Evolutionary conservation across 768 basidiomycete genomes (phyloP), one percentile per base, ranked within the genome.

Genomic region (Artomyces pyxidatus): DNA sequence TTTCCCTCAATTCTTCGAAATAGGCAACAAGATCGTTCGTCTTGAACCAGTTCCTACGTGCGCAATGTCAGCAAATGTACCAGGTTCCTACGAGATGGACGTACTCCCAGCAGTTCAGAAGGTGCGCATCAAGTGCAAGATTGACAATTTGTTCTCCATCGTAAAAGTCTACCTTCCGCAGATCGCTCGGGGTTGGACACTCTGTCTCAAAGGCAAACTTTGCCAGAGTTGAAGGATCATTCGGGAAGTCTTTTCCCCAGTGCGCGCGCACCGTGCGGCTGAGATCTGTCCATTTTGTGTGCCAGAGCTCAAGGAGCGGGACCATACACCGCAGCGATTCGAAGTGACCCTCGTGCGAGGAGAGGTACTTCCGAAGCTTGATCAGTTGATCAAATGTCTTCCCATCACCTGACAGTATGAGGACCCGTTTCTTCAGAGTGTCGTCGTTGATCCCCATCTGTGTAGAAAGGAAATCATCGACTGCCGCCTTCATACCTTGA

Each of bases 241-340:
- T 14, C 30, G 8, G 9, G 16, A 8, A 28, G 4, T 47, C 52
- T 12, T 47, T 44, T 9, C 61, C 62, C 60, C 60, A 63, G 47
- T 64, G 59, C 0, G 48, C 44, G 12, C 51, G 49, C 11, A 58
- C 38, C 12, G 60, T 47, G 2, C 56, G 54, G 43, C 59, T 56
- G 9, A 62, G 42, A 42, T 64, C 62, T 7, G 63, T 64, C 65
- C 63, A 66, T 47, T 60, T 57, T 0, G 62, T 59, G 39, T 66
- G 65, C 65, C 65, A 66, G 0, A 64, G 42, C 43, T 64, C 56
- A 8, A 64, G 65, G 4, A 63, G 29, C 10, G 61, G 60, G 14
- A 53, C 23, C 4, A 64, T 26, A 45, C 53, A 56, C 9, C 53
- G 43, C 16, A 63, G 53, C 10, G 55, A 57, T 6, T 61, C 35